Evolutionary conservation across 2,329 filamentous ascomycete species (phyloP).

Genomic region (Tolypocladium endophyticum): DNA sequence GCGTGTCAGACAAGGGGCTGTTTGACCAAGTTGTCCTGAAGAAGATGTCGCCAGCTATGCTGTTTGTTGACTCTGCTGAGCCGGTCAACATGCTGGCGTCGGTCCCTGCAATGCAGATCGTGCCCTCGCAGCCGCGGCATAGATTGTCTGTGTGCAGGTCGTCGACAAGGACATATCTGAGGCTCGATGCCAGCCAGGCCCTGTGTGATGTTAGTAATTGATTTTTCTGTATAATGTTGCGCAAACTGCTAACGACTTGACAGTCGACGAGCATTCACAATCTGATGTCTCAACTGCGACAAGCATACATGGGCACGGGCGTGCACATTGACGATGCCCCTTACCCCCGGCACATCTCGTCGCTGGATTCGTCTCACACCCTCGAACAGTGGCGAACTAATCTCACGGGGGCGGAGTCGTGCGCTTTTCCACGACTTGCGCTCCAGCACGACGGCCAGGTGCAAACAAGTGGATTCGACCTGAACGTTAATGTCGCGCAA

Average conservation of each 20-base stretch:
- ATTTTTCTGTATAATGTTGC: no score
- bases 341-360: conserved; percentile 14
- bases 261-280: conserved; percentile 29
- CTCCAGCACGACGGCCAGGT: conserved; percentile 12
- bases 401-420: conserved; percentile 26
- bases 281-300: conserved; percentile 35
- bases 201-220: conserved; percentile 33
- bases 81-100: conserved; percentile 25
- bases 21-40: conserved; percentile 40
- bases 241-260: background rate
- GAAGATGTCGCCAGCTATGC: conserved; percentile 36
- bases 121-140: conserved; percentile 32
- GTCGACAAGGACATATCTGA: conserved; percentile 30
- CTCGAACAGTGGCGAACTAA: conserved; percentile 35
- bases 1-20: conserved; percentile 34
- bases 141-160: conserved; percentile 39
- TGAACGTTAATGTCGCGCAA: conserved; percentile 27
- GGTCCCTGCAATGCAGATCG: conserved; percentile 29
- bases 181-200: conserved; percentile 39
- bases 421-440: conserved; percentile 33
- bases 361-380: conserved; percentile 19
- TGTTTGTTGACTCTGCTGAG: conserved; percentile 37
- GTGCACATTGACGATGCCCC: conserved; percentile 14
- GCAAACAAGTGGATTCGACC: conserved; percentile 25
- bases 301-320: conserved; percentile 28